Percentiles rank a stretch among this genome's conserved stretches.
Conservation (phyloP, 1,284 basidiomycete species). For the Calocybe gambosa region DNA sequence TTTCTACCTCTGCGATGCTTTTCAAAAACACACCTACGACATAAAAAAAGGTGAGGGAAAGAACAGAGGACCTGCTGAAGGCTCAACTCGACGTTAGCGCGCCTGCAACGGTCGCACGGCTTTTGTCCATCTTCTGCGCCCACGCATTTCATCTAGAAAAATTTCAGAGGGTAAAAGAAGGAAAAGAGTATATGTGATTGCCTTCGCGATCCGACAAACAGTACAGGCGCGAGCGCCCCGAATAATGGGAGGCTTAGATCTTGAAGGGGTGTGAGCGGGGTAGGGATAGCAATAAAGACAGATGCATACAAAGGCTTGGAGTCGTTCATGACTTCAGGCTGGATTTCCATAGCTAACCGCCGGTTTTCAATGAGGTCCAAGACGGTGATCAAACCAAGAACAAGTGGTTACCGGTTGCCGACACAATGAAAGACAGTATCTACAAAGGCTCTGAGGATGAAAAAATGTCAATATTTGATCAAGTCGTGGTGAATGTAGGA, state of each 20-base stretch:
- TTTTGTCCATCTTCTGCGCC: constrained; percentile 74
- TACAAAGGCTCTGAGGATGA: constrained; percentile 1
- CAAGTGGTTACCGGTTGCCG: constrained; percentile 12
- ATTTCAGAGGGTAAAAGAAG: constrained; percentile 15
- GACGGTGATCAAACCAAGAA: constrained; percentile 34
- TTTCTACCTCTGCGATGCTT: constrained; percentile 81
- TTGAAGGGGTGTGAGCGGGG: constrained; percentile 17
- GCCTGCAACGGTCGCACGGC: constrained; percentile 73
- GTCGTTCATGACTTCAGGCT: constrained; percentile 28
- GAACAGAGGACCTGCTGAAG: constrained; percentile 6
- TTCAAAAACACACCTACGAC: constrained; percentile 67
- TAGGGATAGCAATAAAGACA: background rate
- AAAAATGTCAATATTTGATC: constrained; percentile 3
- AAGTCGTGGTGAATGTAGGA: background rate
- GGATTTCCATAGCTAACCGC: constrained; percentile 29
- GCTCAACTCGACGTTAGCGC: constrained; percentile 66
- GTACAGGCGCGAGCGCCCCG: constrained; percentile 75
- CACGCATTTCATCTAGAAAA: constrained; percentile 75
- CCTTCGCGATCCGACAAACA: constrained; percentile 78
- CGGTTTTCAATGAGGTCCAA: constrained; percentile 27
- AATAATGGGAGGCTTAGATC: constrained; percentile 48
- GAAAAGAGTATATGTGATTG: constrained; percentile 23
- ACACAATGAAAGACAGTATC: constrained; percentile 1
- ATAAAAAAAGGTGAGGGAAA: constrained; percentile 8
- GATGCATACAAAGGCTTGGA: constrained; percentile 26